Evolutionary conservation across 2,329 filamentous ascomycete species (phyloP).

Genomic region (Penicillium janthinellum): DNA sequence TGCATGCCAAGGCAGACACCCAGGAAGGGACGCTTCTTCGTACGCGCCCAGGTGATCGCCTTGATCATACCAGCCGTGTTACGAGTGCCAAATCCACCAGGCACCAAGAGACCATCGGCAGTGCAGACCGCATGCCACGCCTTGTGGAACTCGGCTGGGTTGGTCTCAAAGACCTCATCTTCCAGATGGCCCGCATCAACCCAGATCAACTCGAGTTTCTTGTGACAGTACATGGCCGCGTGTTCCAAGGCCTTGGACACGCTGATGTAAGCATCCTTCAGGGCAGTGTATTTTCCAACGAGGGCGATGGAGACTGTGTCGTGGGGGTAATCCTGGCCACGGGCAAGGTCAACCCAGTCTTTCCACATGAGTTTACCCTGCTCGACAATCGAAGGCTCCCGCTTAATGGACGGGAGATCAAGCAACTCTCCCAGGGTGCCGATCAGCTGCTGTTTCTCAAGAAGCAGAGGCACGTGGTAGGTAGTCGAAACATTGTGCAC

Average conservation of each 20-base stretch:
- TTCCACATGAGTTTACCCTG: constrained; percentile 73
- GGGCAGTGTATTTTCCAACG: constrained; percentile 87
- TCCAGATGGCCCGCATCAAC: constrained; percentile 87
- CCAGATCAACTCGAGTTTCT: constrained; percentile 61
- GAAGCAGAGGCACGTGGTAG: constrained; percentile 92
- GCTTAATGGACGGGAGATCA: constrained; percentile 60
- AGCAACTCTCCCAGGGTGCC: constrained; percentile 67
- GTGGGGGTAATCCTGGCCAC: constrained; percentile 65
- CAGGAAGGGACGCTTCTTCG: constrained; percentile 77
- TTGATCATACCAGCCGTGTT: constrained; percentile 90
- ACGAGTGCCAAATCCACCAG: constrained; percentile 78
- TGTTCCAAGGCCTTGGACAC: constrained; percentile 69
- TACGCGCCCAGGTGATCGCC: constrained; percentile 83
- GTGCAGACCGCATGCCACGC: constrained; percentile 80
- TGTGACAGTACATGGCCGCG: constrained; percentile 20
- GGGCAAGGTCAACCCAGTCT: constrained; percentile 73
- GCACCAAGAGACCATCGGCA: constrained; percentile 57
- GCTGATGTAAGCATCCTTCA: constrained; percentile 83
- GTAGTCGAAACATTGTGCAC: constrained; percentile 87
- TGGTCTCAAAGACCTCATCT: constrained; percentile 58
- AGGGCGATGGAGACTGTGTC: constrained; percentile 78
- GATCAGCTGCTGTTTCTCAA: constrained; percentile 78
- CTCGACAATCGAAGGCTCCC: constrained; percentile 56
- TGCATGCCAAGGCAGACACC: constrained; percentile 94
- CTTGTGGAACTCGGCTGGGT: constrained; percentile 76